Conservation (phyloP, 192 early-diverging fungal species). For the Linnemannia zychae region DNA sequence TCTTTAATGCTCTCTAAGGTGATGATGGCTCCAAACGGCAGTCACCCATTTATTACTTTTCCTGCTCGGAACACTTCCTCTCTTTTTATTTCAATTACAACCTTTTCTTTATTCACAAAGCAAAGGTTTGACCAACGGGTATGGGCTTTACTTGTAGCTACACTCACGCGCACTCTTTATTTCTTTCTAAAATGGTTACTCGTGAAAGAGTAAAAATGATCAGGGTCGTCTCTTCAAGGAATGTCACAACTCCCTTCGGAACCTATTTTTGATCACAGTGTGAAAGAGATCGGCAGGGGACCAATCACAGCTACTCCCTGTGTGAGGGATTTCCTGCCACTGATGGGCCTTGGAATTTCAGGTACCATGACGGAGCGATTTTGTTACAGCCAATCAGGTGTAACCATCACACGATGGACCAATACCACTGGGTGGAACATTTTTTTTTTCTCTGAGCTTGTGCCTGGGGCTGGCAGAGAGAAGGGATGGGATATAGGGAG, state of each 20-base stretch:
- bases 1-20: background rate
- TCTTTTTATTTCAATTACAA: background rate
- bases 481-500: too few relatives aligned
- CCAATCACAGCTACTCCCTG: background rate
- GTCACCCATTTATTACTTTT: background rate
- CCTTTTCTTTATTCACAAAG: background rate
- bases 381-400: background rate
- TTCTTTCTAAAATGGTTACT: background rate
- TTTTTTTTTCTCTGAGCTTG: too few relatives aligned
- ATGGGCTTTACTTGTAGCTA: too few relatives aligned
- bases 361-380: background rate
- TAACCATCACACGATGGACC: background rate
- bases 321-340: background rate
- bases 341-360: too few relatives aligned
- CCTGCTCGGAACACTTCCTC: background rate
- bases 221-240: background rate
- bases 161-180: background rate
- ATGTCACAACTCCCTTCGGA: background rate
- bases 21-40: background rate
- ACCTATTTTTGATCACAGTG: slow-evolving; percentile 12
- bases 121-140: background rate
- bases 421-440: too few relatives aligned
- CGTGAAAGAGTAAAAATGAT: background rate
- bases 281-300: background rate
- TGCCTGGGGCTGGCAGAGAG: too few relatives aligned